Conservation (phyloP, 2,329 filamentous ascomycete genomes). For the Emergomyces africanus region DNA sequence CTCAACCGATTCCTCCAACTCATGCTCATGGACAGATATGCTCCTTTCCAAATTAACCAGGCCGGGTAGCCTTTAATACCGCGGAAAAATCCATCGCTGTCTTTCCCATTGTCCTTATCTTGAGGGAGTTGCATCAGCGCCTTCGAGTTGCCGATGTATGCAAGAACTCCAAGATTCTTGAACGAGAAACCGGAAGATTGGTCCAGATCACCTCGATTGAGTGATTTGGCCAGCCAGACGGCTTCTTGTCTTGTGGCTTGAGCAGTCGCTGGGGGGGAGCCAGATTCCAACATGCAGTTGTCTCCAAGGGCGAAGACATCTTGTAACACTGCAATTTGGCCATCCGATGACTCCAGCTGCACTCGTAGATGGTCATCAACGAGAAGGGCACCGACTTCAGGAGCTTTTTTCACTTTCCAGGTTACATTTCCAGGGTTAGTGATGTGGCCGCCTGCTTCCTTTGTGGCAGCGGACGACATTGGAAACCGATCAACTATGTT, state of each 20-base stretch:
- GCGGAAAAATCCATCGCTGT: constrained; percentile 19
- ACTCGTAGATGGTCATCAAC: constrained; percentile 45
- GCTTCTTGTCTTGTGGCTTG: constrained; percentile 49
- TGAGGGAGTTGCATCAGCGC: constrained; percentile 42
- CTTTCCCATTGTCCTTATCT: constrained; percentile 10
- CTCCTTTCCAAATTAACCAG: constrained; percentile 32
- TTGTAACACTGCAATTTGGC: constrained; percentile 31
- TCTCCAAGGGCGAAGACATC: constrained; percentile 46
- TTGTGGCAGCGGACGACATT: constrained; percentile 6
- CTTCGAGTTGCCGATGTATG: constrained; percentile 46
- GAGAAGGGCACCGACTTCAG: constrained; percentile 36
- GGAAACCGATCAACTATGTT: constrained; percentile 8
- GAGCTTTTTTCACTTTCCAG: constrained; percentile 41
- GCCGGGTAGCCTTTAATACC: constrained; percentile 29
- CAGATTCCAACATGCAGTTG: constrained; percentile 41
- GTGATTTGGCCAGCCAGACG: constrained; percentile 41
- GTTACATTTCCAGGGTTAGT: constrained; percentile 10
- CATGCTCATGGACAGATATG: constrained; percentile 35
- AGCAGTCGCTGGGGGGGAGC: constrained; percentile 43
- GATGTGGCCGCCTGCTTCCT: background rate
- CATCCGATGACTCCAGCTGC: constrained; percentile 33
- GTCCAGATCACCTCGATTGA: constrained; percentile 38
- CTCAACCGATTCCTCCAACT: constrained; percentile 34
- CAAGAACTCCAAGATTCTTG: constrained; percentile 45
- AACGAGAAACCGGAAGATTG: constrained; percentile 36